Evolutionary conservation across 805 yeast genomes (phyloP), one percentile per base, ranked within the genome.

Genomic region (Kockiozyma suomiensis): DNA sequence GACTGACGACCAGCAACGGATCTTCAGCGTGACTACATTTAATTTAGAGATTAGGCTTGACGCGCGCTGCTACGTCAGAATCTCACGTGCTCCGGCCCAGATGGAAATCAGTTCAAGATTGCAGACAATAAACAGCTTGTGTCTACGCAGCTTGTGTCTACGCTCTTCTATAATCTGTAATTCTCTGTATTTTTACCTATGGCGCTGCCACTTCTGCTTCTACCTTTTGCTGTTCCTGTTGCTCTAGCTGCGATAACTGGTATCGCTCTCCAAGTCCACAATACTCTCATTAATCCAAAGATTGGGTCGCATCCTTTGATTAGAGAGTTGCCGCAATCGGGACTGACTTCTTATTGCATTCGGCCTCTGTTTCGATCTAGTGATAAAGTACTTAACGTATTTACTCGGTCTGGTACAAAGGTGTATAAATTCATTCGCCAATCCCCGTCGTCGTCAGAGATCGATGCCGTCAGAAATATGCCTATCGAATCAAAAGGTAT

Each of bases 331-430:
- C 62, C 66, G 8, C 60, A 54, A 42, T 15, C 47, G 15, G 66
- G 65, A 2, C 54, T 62, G 41, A 56, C 64, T 10, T 32, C 65
- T 3, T 37, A 30, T 15, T 61, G 62, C 12, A n/a, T 62, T 2
- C 59, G 64, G 7, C 66, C 66, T n/a, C 66, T 61, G 45, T 62
- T 41, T 49, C 40, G 65, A n/a, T 10, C 42, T 12, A 49, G 50
- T 32, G 46, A 62, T 56, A 50, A 47, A 23, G 54, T 62, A 10
- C 45, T 59, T 17, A 48, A 47, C 25, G 66, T 56, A 8, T 52
- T 19, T 25, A 25, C 58, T 35, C 58, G 58, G 4, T 38, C 59
- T n/a, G 65, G 66, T 3, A 48, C 25, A 12, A 51, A 30, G 28
- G 7, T 50, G 43, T 62, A 47, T 48, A 46, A 37, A 21, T 38